A percentile compares a stretch with the other conserved stretches of the same genome.
These are phyloP conservation scores for Phaseolus coccineus DNA, from an alignment of 331 rosid species.

Conservation along the genomic window DNA sequence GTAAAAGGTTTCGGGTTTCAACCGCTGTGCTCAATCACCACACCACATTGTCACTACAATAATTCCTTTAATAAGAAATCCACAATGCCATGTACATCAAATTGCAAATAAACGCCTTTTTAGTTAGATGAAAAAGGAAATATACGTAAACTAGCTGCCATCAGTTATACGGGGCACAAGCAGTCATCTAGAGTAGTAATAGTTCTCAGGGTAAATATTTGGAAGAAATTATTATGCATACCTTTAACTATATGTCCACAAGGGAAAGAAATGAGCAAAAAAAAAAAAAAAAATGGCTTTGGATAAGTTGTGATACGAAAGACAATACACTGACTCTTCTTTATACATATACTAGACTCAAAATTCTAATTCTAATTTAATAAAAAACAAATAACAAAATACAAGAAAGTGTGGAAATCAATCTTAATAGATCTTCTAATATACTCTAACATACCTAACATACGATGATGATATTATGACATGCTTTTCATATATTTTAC, in stretches of 20 bases:
- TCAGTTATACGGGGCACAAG: neutral
- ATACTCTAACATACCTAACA: conserved; percentile 8
- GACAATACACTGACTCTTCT: conserved; percentile 7
- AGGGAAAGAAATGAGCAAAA: neutral
- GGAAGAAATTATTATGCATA: neutral
- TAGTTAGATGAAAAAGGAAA: neutral
- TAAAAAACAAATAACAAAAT: neutral
- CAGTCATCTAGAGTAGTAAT: neutral
- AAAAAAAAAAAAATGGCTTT: neutral
- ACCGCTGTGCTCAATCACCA: neutral
- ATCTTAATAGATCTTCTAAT: conserved; percentile 12
- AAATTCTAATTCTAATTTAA: neutral
- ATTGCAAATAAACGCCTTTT: neutral
- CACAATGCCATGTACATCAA: neutral
- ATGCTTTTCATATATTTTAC: neutral
- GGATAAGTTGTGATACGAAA: conserved; percentile 9
- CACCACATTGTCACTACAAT: neutral
- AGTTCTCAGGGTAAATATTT: neutral
- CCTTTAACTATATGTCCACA: conserved; percentile 16
- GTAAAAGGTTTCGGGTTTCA: too few species aligned
- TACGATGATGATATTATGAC: neutral
- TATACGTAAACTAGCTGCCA: neutral
- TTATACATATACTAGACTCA: neutral
- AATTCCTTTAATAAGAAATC: conserved; percentile 9
- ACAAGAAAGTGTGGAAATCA: neutral